Conservation (phyloP, 1,139 yeast genomes). For the Scheffersomyces titani region DNA sequence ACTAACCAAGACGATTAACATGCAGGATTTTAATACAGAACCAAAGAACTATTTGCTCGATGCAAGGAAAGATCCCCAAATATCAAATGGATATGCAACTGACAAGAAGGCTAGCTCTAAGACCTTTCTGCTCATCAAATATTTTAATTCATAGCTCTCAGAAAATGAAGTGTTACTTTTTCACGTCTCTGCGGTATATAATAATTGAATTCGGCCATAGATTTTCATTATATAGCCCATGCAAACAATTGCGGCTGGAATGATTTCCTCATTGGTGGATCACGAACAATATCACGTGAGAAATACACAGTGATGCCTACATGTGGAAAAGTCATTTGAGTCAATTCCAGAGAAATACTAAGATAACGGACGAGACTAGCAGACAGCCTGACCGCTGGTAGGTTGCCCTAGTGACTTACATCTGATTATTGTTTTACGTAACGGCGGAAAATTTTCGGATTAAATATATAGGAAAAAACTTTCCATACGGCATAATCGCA, state of each 20-base stretch:
- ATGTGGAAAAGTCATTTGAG: neutral
- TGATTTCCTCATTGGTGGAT: neutral
- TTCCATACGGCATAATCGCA: neutral
- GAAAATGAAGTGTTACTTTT: neutral
- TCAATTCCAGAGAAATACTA: neutral
- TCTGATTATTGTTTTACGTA: neutral
- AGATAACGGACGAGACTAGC: neutral
- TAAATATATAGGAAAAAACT: neutral
- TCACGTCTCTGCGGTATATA: neutral
- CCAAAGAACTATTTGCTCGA: neutral
- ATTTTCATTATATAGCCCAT: neutral
- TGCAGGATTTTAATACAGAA: neutral
- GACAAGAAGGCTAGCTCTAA: neutral
- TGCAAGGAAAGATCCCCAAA: neutral
- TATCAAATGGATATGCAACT: neutral
- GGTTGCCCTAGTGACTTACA: neutral
- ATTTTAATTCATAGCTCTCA: neutral
- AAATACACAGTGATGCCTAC: no score
- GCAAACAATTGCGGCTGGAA: neutral
- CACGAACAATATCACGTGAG: neutral
- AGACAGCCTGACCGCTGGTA: neutral
- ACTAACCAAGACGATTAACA: no score
- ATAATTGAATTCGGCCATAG: neutral
- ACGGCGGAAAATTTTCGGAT: neutral
- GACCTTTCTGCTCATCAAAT: no score